Evolutionary conservation across 2,329 filamentous ascomycete genomes (phyloP), one percentile per base, ranked within the genome.

Genomic region (Pseudocercospora eumusae): DNA sequence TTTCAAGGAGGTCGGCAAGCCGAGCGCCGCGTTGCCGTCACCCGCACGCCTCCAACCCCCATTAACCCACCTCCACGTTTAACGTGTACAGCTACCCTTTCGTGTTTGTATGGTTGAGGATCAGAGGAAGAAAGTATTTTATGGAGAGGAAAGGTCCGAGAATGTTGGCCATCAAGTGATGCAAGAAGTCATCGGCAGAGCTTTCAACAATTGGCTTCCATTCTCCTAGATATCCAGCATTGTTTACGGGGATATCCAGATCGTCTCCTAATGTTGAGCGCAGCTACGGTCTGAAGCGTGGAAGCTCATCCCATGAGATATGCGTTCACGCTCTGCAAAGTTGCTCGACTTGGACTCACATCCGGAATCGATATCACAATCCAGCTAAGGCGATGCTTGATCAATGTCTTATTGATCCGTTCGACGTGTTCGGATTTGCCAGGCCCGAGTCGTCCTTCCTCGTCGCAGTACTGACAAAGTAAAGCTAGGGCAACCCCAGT

Each of bases 261-360:
- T 10, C 28, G 11, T 31, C 28, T 31, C 1, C 28, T 31, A 31
- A 31, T 5, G 8, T 31, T 8, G 28, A 2, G 9, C 28, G 28
- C 28, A 31, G 28, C 28, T 31, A 31, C 10, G 28, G 9, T 31
- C 10, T 11, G n/a, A n/a, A n/a, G n/a, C n/a, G 47, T 18, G 47
- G 25, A 55, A n/a, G 3, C 9, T 74, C 68, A 69, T 58, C 71
- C 74, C 86, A 98, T 93, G 56, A 98, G 78, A 71, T 91, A 96
- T 59, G 90, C 90, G 76, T 98, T 97, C 4, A 98, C 89, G 68
- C 91, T 93, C 76, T 97, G 93, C 40, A 98, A 78, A 0, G 93
- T 97, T 21, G 90, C 84, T 36, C 95, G 83, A 65, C 88, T 93
- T 0, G 93, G 93, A 73, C 96, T 96, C 2, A 88, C 89, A 68